Conservation (phyloP, 2,329 filamentous ascomycete species). For the Alternaria ventricosa region DNA sequence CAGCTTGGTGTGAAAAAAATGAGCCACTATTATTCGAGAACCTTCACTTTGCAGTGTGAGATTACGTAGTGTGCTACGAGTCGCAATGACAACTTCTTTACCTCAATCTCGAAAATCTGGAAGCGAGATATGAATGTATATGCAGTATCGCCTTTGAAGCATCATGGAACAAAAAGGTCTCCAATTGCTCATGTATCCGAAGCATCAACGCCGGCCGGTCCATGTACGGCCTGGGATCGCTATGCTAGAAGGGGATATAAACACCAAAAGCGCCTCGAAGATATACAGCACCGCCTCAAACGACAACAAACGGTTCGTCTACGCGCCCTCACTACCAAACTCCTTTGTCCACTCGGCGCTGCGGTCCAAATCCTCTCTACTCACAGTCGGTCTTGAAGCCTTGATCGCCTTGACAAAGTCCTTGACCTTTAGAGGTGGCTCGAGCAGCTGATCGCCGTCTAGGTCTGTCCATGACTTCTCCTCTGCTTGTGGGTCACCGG, state of each 20-base stretch:
- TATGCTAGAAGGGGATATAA: constrained; percentile 17
- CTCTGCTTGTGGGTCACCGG: constrained; percentile 80
- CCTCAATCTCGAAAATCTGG: neutral
- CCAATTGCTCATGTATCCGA: neutral
- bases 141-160: neutral
- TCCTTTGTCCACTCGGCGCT: constrained; percentile 95
- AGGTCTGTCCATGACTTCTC: constrained; percentile 96
- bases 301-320: constrained; percentile 11
- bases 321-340: constrained; percentile 89
- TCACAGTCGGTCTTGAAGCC: constrained; percentile 87
- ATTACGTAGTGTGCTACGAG: neutral
- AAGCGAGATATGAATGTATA: neutral
- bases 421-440: constrained; percentile 84
- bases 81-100: neutral
- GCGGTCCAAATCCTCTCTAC: constrained; percentile 78
- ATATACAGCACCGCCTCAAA: constrained; percentile 3
- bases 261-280: constrained; percentile 18
- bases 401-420: constrained; percentile 95
- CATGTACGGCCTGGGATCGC: constrained; percentile 6
- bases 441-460: constrained; percentile 80
- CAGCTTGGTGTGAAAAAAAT: neutral
- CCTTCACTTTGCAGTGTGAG: neutral
- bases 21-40: neutral
- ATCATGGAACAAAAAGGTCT: neutral
- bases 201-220: neutral